Base-by-base conservation (phyloP, 1,139 yeast genomes). In the Hyphopichia burtonii region DNA sequence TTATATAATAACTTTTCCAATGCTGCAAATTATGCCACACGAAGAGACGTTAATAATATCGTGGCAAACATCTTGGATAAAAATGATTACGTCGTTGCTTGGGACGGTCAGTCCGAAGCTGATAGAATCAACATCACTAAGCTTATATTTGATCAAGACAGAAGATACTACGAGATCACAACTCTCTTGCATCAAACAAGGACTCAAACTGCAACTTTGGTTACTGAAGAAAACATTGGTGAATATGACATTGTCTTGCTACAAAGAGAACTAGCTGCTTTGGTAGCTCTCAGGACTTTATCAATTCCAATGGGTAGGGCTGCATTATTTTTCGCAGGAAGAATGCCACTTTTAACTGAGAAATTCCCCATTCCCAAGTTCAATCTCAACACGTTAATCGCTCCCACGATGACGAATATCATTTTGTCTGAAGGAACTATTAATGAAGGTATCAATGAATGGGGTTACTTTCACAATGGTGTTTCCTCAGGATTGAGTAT, bases 401-500 rank as follows among this genome's bases (percentile, higher is more conserved):
- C 80, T 15, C 96, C 97, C 0, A 70, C 74, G 40, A 81, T 82
- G 64, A 74, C 82, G 3, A 86, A 82, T 22, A 78, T 88, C 1
- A 71, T 83, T 1, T 63, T 83, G 3, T 83, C 83, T 3, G 79
- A 76, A 44, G 81, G 78, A 2, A 57, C 76, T 0, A 59, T 87
- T 9, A 72, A 79, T 14, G 68, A 73, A 4, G 75, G 70, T 15
- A 64, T 76, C 4, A 58, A 78, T 19, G 81, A 82, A 37, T 91
- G 97, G 97, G 96, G 96, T 0, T 79, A 81, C 47, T 94, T 93
- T 58, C 97, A 93, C 54, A 87, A 87, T 53, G 99, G 99, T 11
- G 96, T 83, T 0, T 82, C 96, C 2, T 78, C 94, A 1, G 99
- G 97, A 0, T 65, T 94, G 40, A 82, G 87, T 42, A 81, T 91